Evolutionary conservation across 2,329 filamentous ascomycete genomes (phyloP), one percentile per base, ranked within the genome.

Genomic region (Penicillium sp.): DNA sequence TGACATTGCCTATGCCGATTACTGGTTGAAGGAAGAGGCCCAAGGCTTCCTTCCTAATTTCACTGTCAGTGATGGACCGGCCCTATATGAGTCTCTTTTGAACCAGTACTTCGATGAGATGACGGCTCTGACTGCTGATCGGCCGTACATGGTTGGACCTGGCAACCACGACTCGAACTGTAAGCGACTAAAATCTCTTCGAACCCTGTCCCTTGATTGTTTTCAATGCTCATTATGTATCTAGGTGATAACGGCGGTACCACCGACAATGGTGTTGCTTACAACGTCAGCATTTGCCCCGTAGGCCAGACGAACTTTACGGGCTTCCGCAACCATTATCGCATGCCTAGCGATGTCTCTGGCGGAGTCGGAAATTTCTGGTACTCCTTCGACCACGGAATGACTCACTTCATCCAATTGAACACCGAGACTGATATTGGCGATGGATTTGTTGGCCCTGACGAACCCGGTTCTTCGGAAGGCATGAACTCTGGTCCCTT

Each of bases 241-340:
- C 41, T 12, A 47, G 45, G 52, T 41, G 55, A 57, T 23, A 48
- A 57, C 24, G 55, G 55, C 15, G 55, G 52, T 9, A 60, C 59
- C 12, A 61, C 60, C 10, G 47, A 52, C 42, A 54, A 53, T 24
- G 56, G 60, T 24, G 51, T 56, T 31, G 31, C 52, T 24, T 64
- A 63, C 42, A 59, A 41, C 5, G 46, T 53, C 9, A 43, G 47
- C 36, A 59, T 65, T n/a, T 65, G 62, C 34, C 21, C 52, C 9
- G 24, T 50, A 24, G 62, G 61, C 34, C 62, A 65, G 45, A 60
- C 56, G 23, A 65, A 65, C 46, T 65, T 65, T 41, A 64, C 63
- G 6, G 63, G 57, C 31, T 65, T 52, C 48, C 46, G 47, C 9
- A 61, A 65, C 50, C 62, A 60, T 36, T 65, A 56, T 34, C 53